Conservation (phyloP, 2,329 filamentous ascomycete species). For the Fusarium coicis region DNA sequence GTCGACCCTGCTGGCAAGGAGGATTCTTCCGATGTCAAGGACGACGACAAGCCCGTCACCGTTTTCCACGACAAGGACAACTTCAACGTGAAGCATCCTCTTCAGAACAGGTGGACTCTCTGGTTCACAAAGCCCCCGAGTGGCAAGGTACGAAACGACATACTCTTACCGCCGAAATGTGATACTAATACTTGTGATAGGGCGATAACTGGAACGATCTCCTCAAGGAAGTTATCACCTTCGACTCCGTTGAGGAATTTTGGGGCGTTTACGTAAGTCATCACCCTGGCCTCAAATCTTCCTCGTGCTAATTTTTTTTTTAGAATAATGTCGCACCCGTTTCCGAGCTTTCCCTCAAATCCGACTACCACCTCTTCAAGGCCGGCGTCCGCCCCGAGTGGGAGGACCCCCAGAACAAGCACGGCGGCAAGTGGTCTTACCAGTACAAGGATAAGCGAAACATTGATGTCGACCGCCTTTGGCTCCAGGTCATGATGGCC, state of each 20-base stretch:
- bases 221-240: slow-evolving; percentile 97
- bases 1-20: slow-evolving; percentile 72
- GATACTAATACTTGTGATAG: slow-evolving; percentile 57
- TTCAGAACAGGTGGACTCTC: slow-evolving; percentile 97
- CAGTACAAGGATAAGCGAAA: slow-evolving; percentile 96
- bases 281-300: not conserved
- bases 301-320: slow-evolving; percentile 6
- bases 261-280: slow-evolving; percentile 96
- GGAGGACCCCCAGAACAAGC: slow-evolving; percentile 99
- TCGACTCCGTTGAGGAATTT: slow-evolving; percentile 98
- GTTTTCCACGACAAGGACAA: slow-evolving; percentile 99
- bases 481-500: slow-evolving; percentile 96
- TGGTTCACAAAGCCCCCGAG: slow-evolving; percentile 99
- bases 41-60: slow-evolving; percentile 76
- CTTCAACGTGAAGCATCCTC: slow-evolving; percentile 99
- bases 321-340: slow-evolving; percentile 99
- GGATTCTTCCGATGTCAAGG: slow-evolving; percentile 61
- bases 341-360: slow-evolving; percentile 95
- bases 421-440: slow-evolving; percentile 99
- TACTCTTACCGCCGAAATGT: not conserved
- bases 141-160: slow-evolving; percentile 76
- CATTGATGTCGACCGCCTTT: slow-evolving; percentile 92
- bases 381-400: slow-evolving; percentile 95
- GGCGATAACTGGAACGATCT: slow-evolving; percentile 99
- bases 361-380: slow-evolving; percentile 99